Evolutionary conservation across 331 rosid genomes (phyloP), one percentile per base, ranked within the genome.

Genomic region (Acacia pycnantha): DNA sequence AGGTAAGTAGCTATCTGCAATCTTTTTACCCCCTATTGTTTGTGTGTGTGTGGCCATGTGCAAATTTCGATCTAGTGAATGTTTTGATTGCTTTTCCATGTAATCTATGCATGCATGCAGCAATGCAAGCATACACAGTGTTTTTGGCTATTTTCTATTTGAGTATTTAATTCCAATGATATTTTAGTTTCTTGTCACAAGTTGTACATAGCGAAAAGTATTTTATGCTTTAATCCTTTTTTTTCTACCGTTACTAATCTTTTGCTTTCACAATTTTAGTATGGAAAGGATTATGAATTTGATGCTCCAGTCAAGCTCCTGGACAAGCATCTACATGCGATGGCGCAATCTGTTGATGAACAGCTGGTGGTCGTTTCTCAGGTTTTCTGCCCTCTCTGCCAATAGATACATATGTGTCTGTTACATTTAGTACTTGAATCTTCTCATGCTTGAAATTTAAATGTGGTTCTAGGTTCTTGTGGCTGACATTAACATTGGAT

Each of bases 401-500:
- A 37, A 51, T 21, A 21, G 26, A 4, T 71, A n/a, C 67, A 65
- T 77, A 50, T 31, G 4, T 75, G 62, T 51, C 47, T 65, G 43
- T 37, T 53, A 47, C 59, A 40, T 62, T 43, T 73, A 68, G 62
- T 41, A 51, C 29, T 19, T 54, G 37, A 73, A 72, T 69, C 50
- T 37, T 37, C 70, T 66, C 67, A 31, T 83, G 27, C 79, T 61
- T 70, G 41, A 73, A 21, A 43, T 64, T 76, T 70, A 69, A 69
- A 37, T 69, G 41, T 62, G 70, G 27, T 82, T 48, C 26, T 84
- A 91, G 95, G 95, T 91, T 79, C 91, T 91, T 65, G 94, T 89
- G 64, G 87, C 94, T 46, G 94, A 91, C 84, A 89, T 91, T 67
- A 91, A 91, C 77, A 89, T 91, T 65, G 95, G 94, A 77, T 91